Evolutionary conservation across 257 asterid species (phyloP).

Genomic region (Solanum chiquidenum): DNA sequence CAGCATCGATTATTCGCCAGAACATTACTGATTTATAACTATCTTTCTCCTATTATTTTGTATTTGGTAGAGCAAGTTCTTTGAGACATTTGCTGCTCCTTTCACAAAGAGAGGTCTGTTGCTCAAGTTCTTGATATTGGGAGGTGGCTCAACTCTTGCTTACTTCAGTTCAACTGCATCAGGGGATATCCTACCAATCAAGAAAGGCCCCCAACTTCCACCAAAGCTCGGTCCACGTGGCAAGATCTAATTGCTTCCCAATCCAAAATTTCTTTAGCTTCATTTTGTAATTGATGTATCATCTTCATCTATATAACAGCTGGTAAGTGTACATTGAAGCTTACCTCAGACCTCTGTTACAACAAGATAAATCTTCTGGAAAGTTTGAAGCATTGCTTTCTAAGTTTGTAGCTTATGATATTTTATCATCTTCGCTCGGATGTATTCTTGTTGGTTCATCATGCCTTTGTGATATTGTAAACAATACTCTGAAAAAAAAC

Average conservation of each 20-base stretch:
- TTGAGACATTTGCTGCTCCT: conserved; percentile 95
- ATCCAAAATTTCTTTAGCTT: conserved; percentile 3
- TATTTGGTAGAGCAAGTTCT: conserved; percentile 77
- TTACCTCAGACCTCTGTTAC: conserved; percentile 13
- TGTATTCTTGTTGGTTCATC: not conserved
- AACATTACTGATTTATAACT: not conserved
- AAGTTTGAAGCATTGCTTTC: not conserved
- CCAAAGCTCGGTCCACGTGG: conserved; percentile 81
- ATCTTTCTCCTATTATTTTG: not conserved
- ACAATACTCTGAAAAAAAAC: not conserved
- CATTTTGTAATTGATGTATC: conserved; percentile 16
- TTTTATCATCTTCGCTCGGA: not conserved
- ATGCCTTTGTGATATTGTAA: not conserved
- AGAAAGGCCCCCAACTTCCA: conserved; percentile 92
- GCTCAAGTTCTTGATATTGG: conserved; percentile 91
- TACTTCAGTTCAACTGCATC: conserved; percentile 80
- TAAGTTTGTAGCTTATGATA: not conserved
- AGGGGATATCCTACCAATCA: conserved; percentile 79
- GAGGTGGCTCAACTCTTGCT: conserved; percentile 81
- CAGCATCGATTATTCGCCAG: not conserved
- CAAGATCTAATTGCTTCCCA: conserved; percentile 36
- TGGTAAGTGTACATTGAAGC: conserved; percentile 48
- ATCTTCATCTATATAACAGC: conserved; percentile 18
- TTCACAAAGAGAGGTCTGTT: conserved; percentile 93
- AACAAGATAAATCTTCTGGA: not conserved